Evolutionary conservation across 192 early-diverging fungal species (phyloP), one percentile per base, ranked within the genome.

Genomic region (Dissophora globulifera): DNA sequence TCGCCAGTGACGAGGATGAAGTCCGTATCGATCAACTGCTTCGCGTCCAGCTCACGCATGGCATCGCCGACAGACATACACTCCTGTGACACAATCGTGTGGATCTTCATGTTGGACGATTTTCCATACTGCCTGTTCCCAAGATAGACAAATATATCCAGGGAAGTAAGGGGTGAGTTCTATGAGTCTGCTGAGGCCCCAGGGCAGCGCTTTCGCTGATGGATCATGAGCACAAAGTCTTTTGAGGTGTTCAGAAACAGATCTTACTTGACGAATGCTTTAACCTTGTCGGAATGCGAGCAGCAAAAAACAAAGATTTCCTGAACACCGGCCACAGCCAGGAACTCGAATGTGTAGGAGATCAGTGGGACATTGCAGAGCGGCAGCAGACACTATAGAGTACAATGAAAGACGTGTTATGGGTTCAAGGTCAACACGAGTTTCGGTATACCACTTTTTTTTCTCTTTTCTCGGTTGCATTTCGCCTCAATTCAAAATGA

Each of bases 291-390:
- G 10, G 91, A 81, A 76, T 97, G 95, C 15, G 90, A 83, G 55
- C 89, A 88, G 81, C 94, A 94, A 41, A 97, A 83, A 53, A 99
- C 69, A 62, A 92, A 91, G 19, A 96, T 85, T 67, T 97, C 93
- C 55, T 92, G 82, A 1, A 98, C 93, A 27, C 92, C 93, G 8
- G 94, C 90, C 5, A 89, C 81, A 7, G 95, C 95, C 23, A 99
- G 83, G 50, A 94, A 87, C 76, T 99, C 98, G 41, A 99, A 86
- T 0, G 96, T 95, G 74, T 99, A 98, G 72, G 98, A 95, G 65
- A 99, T 92, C 63, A 99, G 81, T 0, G 98, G 98, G 26, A 96
- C 92, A 78, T 99, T 99, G 82, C 91, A 93, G 23, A 99, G 85
- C 17, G 95, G 95, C 52, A 98, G 80, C 69, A 99, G 82, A 69